Evolutionary conservation across 2,329 filamentous ascomycete species (phyloP).

Genomic region (Verticillium dahliae): DNA sequence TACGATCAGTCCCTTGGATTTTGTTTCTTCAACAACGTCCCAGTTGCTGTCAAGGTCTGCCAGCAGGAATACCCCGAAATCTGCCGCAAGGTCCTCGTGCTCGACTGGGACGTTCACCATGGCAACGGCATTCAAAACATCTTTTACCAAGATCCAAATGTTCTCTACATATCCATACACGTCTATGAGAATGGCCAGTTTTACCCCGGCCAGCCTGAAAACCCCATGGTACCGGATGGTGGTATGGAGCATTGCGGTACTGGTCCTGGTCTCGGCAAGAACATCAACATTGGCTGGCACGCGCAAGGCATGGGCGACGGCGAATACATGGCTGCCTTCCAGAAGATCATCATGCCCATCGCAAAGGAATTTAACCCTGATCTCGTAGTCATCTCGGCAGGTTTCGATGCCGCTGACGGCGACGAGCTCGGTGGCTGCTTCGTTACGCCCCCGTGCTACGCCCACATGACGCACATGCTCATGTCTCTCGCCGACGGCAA

Average conservation of each 20-base stretch:
- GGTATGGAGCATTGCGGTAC: constrained; percentile 53
- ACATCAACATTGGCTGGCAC: constrained; percentile 63
- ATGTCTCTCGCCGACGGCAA: constrained; percentile 91
- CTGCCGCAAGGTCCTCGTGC: constrained; percentile 83
- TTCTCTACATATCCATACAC: constrained; percentile 92
- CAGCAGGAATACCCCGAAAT: constrained; percentile 71
- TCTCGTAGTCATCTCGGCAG: constrained; percentile 88
- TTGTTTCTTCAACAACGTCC: constrained; percentile 97
- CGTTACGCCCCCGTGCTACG: constrained; percentile 85
- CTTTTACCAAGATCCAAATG: constrained; percentile 90
- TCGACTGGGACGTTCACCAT: constrained; percentile 82
- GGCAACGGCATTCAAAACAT: constrained; percentile 95
- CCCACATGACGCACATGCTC: constrained; percentile 98
- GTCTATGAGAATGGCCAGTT: constrained; percentile 79
- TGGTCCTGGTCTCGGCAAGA: constrained; percentile 49
- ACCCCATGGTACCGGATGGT: constrained; percentile 51
- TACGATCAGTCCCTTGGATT: constrained; percentile 83
- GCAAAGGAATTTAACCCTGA: constrained; percentile 91
- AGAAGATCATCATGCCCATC: constrained; percentile 94
- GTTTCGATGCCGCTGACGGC: constrained; percentile 91
- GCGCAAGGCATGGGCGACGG: constrained; percentile 84
- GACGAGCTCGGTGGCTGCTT: constrained; percentile 91
- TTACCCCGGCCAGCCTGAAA: constrained; percentile 66
- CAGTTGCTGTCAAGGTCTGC: constrained; percentile 83
- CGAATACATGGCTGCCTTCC: constrained; percentile 94